phyloP scores from a whole-genome alignment of 2,329 filamentous ascomycete genomes.

The Calonectria hawksworthii region DNA sequence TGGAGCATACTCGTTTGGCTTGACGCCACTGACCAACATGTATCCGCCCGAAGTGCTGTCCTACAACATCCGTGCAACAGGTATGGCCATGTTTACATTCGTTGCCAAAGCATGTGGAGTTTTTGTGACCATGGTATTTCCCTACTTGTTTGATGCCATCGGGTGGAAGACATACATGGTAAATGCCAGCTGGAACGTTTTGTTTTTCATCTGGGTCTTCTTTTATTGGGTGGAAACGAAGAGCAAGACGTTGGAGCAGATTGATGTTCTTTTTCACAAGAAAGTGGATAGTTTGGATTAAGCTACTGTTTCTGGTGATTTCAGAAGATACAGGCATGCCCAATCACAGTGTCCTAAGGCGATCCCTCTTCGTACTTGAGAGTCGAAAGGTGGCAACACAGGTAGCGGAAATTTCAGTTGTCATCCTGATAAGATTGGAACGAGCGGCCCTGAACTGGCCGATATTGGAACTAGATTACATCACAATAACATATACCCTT shows the following conservation, averaged over 20 bases:
- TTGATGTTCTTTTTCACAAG: background rate
- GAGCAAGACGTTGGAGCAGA: background rate
- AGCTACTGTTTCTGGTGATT: no score
- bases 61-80: conserved; percentile 62
- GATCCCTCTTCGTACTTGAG: no score
- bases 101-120: background rate
- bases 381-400: no score
- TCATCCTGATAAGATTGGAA: no score
- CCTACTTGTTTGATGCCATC: conserved; percentile 37
- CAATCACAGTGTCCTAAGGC: no score
- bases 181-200: conserved; percentile 35
- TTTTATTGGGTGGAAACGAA: conserved; percentile 40
- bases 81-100: conserved; percentile 33
- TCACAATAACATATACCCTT: no score
- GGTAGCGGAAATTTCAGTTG: no score
- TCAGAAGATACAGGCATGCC: no score
- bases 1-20: conserved; percentile 60
- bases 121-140: background rate
- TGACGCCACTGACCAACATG: conserved; percentile 46
- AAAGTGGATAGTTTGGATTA: background rate
- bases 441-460: no score
- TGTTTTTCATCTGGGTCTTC: conserved; percentile 8
- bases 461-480: no score
- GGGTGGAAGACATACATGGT: conserved; percentile 44
- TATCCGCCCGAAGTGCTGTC: conserved; percentile 64